A percentile compares a stretch with the other conserved stretches of the same genome.
Conservation (phyloP, 345 rosid species). For the Turritis glabra region DNA sequence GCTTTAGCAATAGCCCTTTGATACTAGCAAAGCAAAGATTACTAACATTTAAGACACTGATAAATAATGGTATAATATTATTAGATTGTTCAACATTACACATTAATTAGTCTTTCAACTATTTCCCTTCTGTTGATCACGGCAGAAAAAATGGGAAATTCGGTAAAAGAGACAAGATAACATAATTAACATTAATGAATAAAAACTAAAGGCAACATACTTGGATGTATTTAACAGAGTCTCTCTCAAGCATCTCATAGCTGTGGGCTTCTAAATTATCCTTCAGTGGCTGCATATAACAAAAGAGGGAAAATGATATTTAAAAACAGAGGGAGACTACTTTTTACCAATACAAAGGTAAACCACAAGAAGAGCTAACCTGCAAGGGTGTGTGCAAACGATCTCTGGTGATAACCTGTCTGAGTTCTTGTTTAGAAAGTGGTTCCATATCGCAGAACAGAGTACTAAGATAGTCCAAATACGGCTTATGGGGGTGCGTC, state of each 20-base stretch:
- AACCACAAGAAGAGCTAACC: constrained; percentile 47
- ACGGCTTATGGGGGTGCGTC: constrained; percentile 60
- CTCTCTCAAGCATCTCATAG: constrained; percentile 79
- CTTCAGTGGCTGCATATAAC: constrained; percentile 67
- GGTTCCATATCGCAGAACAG: constrained; percentile 74
- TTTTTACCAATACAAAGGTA: not conserved
- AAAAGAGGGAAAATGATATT: not conserved
- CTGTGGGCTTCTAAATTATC: constrained; percentile 77
- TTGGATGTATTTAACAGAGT: constrained; percentile 68
- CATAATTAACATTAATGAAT: not conserved
- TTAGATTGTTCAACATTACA: not conserved
- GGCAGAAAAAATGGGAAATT: not conserved
- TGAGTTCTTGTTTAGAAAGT: constrained; percentile 68
- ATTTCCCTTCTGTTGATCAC: not conserved
- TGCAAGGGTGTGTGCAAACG: constrained; percentile 73
- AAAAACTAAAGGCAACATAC: constrained; percentile 40
- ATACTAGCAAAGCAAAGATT: constrained; percentile 54
- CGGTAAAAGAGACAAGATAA: not conserved
- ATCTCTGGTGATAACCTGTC: constrained; percentile 68
- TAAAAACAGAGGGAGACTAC: not conserved
- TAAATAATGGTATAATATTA: not conserved
- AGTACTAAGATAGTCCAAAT: constrained; percentile 66
- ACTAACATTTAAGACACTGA: not conserved
- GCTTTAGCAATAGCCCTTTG: constrained; percentile 77
- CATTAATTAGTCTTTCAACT: not conserved